Evolutionary conservation across 805 yeast species (phyloP).

Genomic region (Saturnispora silvae): DNA sequence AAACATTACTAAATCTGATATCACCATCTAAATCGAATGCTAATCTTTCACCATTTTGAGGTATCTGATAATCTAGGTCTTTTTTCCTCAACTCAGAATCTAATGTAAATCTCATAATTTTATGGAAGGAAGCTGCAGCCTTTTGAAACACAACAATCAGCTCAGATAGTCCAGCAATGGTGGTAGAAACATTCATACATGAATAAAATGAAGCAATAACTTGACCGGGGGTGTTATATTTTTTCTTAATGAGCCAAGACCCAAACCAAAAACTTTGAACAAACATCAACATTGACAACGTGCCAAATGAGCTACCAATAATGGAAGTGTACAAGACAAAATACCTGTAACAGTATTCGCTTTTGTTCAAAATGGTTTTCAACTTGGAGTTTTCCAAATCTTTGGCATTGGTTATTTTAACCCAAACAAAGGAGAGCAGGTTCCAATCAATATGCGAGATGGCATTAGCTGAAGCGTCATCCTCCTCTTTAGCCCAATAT

Average conservation of each 20-base stretch:
- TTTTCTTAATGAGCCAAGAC: constrained; percentile 44
- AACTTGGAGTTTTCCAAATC: constrained; percentile 39
- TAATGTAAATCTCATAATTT: constrained; percentile 34
- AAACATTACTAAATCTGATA: constrained; percentile 44
- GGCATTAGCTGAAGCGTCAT: constrained; percentile 41
- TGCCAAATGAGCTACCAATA: constrained; percentile 47
- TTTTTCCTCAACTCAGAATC: constrained; percentile 6
- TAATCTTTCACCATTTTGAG: constrained; percentile 10
- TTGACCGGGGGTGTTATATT: constrained; percentile 43
- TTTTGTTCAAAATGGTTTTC: constrained; percentile 17
- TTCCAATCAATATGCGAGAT: constrained; percentile 65
- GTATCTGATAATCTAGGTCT: neutral
- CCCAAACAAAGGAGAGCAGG: constrained; percentile 45
- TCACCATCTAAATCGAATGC: constrained; percentile 33
- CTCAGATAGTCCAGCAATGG: constrained; percentile 43
- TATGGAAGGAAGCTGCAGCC: constrained; percentile 57
- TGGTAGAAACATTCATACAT: constrained; percentile 61
- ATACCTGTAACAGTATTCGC: constrained; percentile 32
- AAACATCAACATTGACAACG: constrained; percentile 60
- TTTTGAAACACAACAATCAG: constrained; percentile 55
- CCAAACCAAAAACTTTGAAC: constrained; percentile 95
- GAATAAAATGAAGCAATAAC: constrained; percentile 79
- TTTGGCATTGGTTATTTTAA: constrained; percentile 53
- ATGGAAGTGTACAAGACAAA: constrained; percentile 38
- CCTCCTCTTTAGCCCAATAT: constrained; percentile 43